These are phyloP conservation scores for Dryas drummondii DNA, from an alignment of 306 rosid genomes.

Conservation along the genomic window DNA sequence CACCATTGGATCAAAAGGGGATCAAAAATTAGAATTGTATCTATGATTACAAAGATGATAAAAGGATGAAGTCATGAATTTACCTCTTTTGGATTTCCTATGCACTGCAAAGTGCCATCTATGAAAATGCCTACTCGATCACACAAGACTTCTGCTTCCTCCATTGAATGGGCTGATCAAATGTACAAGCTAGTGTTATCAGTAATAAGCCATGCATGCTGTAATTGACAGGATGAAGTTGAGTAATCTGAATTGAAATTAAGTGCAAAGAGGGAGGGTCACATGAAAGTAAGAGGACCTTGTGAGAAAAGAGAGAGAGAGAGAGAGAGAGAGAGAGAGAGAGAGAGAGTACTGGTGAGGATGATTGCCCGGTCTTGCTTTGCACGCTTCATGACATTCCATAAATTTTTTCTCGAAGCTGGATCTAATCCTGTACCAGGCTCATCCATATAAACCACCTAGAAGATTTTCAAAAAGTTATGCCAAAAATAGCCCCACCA, in stretches of 20 bases:
- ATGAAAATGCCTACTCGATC: constrained; percentile 88
- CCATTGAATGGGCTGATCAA: constrained; percentile 93
- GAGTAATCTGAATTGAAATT: neutral
- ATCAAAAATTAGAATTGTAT: no score
- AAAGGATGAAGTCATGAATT: no score
- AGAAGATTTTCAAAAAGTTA: constrained; percentile 3
- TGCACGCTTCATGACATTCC: constrained; percentile 88
- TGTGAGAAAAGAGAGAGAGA: constrained; percentile 1
- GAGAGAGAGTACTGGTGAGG: constrained; percentile 67
- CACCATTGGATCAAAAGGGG: no score
- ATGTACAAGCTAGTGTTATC: constrained; percentile 17
- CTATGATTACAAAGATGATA: no score
- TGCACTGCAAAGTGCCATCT: constrained; percentile 92
- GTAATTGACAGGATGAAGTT: no score
- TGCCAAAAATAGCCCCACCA: constrained; percentile 10
- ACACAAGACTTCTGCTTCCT: constrained; percentile 92
- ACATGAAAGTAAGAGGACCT: no score
- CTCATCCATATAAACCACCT: constrained; percentile 99
- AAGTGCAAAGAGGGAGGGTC: neutral
- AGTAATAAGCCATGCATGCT: no score
- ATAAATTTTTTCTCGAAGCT: constrained; percentile 83
- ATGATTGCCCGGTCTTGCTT: constrained; percentile 87
- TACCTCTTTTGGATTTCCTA: constrained; percentile 95
- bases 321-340: constrained; percentile 9
- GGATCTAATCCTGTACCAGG: constrained; percentile 94